Percentiles rank a stretch among this genome's conserved stretches.
These are phyloP conservation scores for Fusarium algeriense DNA, from an alignment of 2,329 filamentous ascomycete genomes.

Conservation along the genomic window DNA sequence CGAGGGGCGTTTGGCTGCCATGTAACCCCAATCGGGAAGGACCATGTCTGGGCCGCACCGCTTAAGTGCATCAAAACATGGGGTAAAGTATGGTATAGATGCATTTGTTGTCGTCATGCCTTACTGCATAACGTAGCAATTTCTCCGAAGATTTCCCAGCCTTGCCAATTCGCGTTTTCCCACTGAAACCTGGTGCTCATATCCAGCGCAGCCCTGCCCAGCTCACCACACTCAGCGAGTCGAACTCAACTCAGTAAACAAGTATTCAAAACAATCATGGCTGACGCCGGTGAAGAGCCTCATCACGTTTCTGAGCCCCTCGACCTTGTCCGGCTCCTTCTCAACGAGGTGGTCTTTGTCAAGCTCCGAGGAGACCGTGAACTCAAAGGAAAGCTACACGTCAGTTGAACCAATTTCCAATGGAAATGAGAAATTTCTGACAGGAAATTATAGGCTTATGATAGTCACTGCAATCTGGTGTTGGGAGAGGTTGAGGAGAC, in stretches of 20 bases:
- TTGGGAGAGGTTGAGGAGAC: conserved; percentile 98
- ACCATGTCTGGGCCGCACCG: conserved; percentile 11
- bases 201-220: conserved; percentile 18
- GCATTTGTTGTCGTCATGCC: not conserved
- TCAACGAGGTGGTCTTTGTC: conserved; percentile 97
- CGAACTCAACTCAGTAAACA: not conserved
- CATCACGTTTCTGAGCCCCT: conserved; percentile 88
- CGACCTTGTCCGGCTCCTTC: conserved; percentile 91
- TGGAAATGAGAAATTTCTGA: conserved; percentile 13
- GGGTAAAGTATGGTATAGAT: conserved; percentile 26
- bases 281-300: conserved; percentile 81
- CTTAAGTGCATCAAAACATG: conserved; percentile 35
- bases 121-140: conserved; percentile 24
- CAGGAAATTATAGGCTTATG: conserved; percentile 80
- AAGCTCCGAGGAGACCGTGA: conserved; percentile 97
- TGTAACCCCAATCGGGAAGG: conserved; percentile 42
- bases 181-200: conserved; percentile 33
- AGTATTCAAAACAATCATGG: conserved; percentile 69
- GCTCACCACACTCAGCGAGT: conserved; percentile 12
- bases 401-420: conserved; percentile 58
- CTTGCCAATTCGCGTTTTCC: conserved; percentile 39
- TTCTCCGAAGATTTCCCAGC: conserved; percentile 45
- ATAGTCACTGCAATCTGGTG: conserved; percentile 97
- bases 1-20: conserved; percentile 38
- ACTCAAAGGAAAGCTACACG: conserved; percentile 93